These are phyloP conservation scores for Yarrowia sp. DNA, from an alignment of 805 yeast genomes.

Conservation along the genomic window DNA sequence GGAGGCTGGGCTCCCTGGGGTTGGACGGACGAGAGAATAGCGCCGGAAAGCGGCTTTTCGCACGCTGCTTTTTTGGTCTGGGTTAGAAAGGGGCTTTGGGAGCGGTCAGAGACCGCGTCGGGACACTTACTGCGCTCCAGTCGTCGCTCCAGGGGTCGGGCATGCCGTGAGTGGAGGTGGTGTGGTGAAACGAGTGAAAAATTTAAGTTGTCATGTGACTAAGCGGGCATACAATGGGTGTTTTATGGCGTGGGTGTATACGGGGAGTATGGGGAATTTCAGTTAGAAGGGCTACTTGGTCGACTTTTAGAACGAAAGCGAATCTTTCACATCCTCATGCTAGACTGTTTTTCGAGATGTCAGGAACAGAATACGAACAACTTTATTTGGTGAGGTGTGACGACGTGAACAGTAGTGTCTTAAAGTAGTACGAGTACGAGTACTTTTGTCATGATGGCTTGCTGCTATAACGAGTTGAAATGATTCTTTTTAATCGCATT, in stretches of 20 bases:
- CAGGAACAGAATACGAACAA: too few species aligned
- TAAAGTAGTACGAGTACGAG: too few species aligned
- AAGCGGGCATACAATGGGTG: neutral
- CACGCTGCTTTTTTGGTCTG: constrained; percentile 6
- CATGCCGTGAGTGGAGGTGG: constrained; percentile 20
- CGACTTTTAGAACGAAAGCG: too few species aligned
- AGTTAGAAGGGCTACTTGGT: too few species aligned
- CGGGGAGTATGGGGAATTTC: neutral
- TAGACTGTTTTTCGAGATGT: too few species aligned
- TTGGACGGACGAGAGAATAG: constrained; percentile 2
- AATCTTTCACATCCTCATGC: too few species aligned
- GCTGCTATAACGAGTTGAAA: too few species aligned
- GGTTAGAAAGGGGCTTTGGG: neutral
- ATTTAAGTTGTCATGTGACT: constrained; percentile 23
- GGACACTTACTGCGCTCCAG: constrained; percentile 13
- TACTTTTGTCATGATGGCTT: too few species aligned
- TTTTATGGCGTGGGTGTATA: neutral
- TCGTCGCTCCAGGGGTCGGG: constrained; percentile 27
- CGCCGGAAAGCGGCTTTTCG: constrained; percentile 14
- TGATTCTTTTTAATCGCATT: too few species aligned
- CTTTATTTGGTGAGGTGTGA: too few species aligned
- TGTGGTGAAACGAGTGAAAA: neutral
- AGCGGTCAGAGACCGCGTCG: neutral
- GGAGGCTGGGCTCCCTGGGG: neutral
- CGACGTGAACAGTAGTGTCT: too few species aligned